Evolutionary conservation across 1,284 basidiomycete species (phyloP).

Genomic region (Cryptococcus hybrid): DNA sequence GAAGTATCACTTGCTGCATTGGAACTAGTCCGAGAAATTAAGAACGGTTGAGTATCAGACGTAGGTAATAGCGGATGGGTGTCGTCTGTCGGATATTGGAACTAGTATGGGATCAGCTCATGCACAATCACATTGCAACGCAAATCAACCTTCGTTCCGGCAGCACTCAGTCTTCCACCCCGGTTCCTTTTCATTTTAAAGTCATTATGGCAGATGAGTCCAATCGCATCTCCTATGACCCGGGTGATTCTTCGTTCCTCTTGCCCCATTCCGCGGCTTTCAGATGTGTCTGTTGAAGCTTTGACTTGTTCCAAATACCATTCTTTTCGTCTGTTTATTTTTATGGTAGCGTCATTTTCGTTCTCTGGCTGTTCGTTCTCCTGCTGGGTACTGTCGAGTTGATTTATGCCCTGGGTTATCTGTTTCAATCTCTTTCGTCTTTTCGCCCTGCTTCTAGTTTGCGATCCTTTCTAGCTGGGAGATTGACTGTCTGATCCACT

Average conservation of each 20-base stretch:
- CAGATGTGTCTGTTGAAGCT: background rate
- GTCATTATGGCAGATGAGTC: background rate
- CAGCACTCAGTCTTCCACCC: background rate
- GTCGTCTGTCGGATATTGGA: too few relatives aligned
- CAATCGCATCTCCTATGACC: background rate
- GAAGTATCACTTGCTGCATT: too few relatives aligned
- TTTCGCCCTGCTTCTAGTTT: background rate
- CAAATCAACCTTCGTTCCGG: background rate
- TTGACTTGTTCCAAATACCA: background rate
- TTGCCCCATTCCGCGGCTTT: background rate
- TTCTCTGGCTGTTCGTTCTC: background rate
- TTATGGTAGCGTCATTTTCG: background rate
- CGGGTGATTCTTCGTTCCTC: background rate
- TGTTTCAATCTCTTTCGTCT: background rate
- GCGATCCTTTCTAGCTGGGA: conserved; percentile 1
- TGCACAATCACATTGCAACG: background rate
- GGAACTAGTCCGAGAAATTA: too few relatives aligned
- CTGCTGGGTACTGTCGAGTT: background rate
- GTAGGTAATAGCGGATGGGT: too few relatives aligned
- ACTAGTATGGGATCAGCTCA: too few relatives aligned
- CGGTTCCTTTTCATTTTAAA: background rate
- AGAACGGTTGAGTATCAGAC: too few relatives aligned
- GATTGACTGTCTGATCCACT: background rate
- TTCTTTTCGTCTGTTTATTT: background rate
- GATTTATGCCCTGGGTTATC: background rate